Conservation (phyloP, 805 yeast species). For the Pichia manshurica region DNA sequence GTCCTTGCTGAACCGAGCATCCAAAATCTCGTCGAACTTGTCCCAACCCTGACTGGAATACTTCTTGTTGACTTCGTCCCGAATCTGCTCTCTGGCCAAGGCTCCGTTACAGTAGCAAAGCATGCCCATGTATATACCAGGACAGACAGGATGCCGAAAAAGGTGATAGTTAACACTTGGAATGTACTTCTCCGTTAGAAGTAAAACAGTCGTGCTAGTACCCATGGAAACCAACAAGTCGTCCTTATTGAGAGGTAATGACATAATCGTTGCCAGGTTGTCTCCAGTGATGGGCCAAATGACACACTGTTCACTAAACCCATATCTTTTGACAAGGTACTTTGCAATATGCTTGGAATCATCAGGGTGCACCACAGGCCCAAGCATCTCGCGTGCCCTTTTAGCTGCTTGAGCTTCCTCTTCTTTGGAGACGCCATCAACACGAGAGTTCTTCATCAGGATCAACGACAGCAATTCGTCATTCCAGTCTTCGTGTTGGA, state of each 20-base stretch:
- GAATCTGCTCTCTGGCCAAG: slow-evolving; percentile 71
- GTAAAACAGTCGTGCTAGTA: slow-evolving; percentile 82
- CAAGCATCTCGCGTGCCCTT: slow-evolving; percentile 47
- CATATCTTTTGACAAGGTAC: slow-evolving; percentile 62
- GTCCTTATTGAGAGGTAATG: slow-evolving; percentile 69
- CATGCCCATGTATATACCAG: slow-evolving; percentile 85
- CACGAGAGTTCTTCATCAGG: slow-evolving; percentile 42
- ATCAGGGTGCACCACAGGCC: slow-evolving; percentile 43
- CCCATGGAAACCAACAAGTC: slow-evolving; percentile 82
- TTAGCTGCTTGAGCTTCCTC: slow-evolving; percentile 29
- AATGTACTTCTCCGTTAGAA: slow-evolving; percentile 69
- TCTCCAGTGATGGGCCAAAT: slow-evolving; percentile 85
- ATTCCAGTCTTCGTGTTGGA: slow-evolving; percentile 50
- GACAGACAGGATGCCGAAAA: slow-evolving; percentile 80
- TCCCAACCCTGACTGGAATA: slow-evolving; percentile 45
- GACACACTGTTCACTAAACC: slow-evolving; percentile 50
- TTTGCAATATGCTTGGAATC: slow-evolving; percentile 47
- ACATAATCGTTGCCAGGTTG: slow-evolving; percentile 79
- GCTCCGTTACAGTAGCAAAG: slow-evolving; percentile 91
- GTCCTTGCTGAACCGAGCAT: slow-evolving; percentile 14
- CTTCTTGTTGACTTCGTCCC: slow-evolving; percentile 55
- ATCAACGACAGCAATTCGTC: slow-evolving; percentile 50
- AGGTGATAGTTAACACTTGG: slow-evolving; percentile 82
- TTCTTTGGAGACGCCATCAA: slow-evolving; percentile 33
- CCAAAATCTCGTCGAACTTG: slow-evolving; percentile 51